Evolutionary conservation across 1,284 basidiomycete species (phyloP), one percentile per base, ranked within the genome.

Genomic region (Boletus semigastroideus): DNA sequence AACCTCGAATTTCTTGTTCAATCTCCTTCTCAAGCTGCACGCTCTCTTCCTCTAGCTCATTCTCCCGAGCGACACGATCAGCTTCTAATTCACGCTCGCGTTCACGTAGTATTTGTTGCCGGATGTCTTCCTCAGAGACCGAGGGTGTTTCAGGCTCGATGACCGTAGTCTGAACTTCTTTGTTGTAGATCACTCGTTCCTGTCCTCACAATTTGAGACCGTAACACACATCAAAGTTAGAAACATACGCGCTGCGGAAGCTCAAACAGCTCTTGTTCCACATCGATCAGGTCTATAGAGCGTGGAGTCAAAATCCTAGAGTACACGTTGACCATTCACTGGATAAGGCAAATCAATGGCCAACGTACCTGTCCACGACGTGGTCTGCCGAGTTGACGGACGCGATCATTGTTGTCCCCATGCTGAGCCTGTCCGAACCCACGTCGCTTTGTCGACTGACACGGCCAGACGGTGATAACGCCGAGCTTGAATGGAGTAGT

Each of bases 151-250:
- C 80, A 30, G 72, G 75, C 52, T 86, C 84, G 5, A 84, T 64
- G n/a, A 81, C 76, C 28, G 85, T 78, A 0, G 94, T 97, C 69
- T 98, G 95, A 2, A 96, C 88, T 60, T 94, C 89, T 70, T 96
- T 97, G 59, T 94, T 95, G 66, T 97, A 98, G 45, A 90, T 87
- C 22, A 96, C 87, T n/a, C 86, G 83, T 70, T 92, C 88, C 86
- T 91, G 31, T 46, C 49, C 41, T 16, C 38, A 19, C 51, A n/a
- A 13, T 30, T 51, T 46, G 33, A 53, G 40, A 53, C 31, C 16
- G 12, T 12, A 8, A 34, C 28, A 28, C 8, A 44, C 7, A 13
- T 22, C 22, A 7, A 11, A 25, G 9, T 14, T 36, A 38, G 38
- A 49, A 30, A 56, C 74, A 31, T 47, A 90, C 92, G 76, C 89